Evolutionary conservation across 805 yeast genomes (phyloP).

Genomic region (Sugiyamaella valdiviana): DNA sequence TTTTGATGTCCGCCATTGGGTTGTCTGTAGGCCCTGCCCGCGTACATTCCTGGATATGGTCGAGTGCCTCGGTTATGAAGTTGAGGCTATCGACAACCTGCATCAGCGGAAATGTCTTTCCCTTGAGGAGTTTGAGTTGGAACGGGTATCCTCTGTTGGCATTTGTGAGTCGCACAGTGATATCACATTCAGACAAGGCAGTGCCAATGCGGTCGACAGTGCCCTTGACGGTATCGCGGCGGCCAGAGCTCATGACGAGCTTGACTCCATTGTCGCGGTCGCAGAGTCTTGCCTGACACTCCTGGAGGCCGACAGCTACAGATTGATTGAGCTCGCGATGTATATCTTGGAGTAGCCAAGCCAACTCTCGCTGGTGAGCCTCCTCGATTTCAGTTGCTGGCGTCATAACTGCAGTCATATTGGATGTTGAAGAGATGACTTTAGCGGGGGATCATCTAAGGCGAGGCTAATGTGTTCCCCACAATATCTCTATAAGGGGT

Average conservation of each 20-base stretch:
- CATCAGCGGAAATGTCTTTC: constrained; percentile 6
- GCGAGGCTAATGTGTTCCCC: too few species aligned
- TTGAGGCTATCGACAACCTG: constrained; percentile 21
- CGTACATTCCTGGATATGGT: neutral
- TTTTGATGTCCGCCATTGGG: neutral
- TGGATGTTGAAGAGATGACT: neutral
- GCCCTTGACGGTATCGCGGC: constrained; percentile 23
- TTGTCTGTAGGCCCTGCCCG: neutral
- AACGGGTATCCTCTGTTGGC: constrained; percentile 14
- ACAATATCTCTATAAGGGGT: neutral
- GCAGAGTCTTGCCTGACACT: constrained; percentile 16
- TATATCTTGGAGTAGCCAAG: constrained; percentile 19
- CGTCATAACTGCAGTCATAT: neutral
- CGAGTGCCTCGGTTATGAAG: constrained; percentile 11
- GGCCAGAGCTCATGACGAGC: constrained; percentile 20
- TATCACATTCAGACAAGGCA: constrained; percentile 12
- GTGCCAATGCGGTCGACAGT: constrained; percentile 19
- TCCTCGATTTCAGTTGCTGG: neutral
- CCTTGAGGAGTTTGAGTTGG: constrained; percentile 7
- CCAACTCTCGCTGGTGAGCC: constrained; percentile 12
- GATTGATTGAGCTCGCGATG: constrained; percentile 11
- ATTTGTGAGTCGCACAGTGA: constrained; percentile 13
- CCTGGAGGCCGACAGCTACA: constrained; percentile 15
- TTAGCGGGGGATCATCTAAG: neutral
- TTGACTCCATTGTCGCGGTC: constrained; percentile 15